Evolutionary conservation across 2,329 filamentous ascomycete species (phyloP), one percentile per base, ranked within the genome.

Genomic region (Xylaria multiplex): DNA sequence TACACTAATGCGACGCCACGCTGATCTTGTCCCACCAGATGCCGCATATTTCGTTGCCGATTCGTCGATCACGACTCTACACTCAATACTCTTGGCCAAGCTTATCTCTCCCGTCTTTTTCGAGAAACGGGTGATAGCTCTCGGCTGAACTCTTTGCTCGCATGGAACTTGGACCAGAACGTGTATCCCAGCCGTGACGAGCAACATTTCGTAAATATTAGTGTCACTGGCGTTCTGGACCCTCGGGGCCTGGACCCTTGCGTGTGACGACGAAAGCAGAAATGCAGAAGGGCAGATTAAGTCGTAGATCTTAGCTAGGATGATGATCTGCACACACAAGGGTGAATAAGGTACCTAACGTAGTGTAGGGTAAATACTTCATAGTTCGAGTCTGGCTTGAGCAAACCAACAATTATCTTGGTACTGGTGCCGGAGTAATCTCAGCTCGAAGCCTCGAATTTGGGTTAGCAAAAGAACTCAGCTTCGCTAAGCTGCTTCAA

Each of bases 1-100:
- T 45, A 59, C 70, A 67, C 74, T 75, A 75, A 73, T 72, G 74
- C 68, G 69, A 69, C 65, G 65, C 66, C 62, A 68, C 55, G 72
- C 68, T 73, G 73, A 75, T 75, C 73, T 70, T 69, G 69, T 66
- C 70, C 69, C 59, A 62, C 65, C 35, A 54, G 54, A 65, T 59
- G 27, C 64, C 70, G 70, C 68, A 72, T 59, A 37, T 61, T 67
- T 70, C 55, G 61, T 48, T 64, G 55, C 64, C 65, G 61, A 63
- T 62, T 62, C 57, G 64, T 59, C 57, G 64, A 69, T 67, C 67
- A 37, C 53, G 57, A 49, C 49, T 52, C 48, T 37, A 19, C 45
- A 61, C 27, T 24, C 24, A 56, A 59, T 55, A 49, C 54, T 40
- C 52, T 42, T 48, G 49, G 32, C 52, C 53, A 62, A 42, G 58